A percentile compares a stretch with the other conserved stretches of the same genome.
These are phyloP conservation scores for Musa schizocarpa DNA, from an alignment of 176 grass and related monocot genomes.

Conservation along the genomic window DNA sequence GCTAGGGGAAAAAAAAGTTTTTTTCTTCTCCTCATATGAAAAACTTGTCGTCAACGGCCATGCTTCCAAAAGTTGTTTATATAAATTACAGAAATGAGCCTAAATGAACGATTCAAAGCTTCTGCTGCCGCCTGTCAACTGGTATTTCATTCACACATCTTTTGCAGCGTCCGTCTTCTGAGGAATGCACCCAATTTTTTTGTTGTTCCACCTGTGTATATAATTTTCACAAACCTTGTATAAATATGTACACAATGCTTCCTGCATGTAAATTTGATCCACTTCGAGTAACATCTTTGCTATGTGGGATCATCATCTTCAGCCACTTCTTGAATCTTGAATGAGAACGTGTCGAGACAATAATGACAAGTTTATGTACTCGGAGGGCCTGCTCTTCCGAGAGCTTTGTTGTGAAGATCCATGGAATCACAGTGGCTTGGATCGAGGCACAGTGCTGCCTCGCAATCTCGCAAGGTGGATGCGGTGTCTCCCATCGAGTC, in stretches of 20 bases:
- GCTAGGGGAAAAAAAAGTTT: too few species aligned
- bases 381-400: conserved; percentile 24
- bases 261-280: background rate
- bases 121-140: background rate
- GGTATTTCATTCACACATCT: conserved; percentile 1
- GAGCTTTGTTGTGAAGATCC: conserved; percentile 69
- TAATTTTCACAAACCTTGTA: background rate
- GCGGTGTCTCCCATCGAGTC: conserved; percentile 56
- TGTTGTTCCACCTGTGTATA: background rate
- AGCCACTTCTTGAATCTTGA: background rate
- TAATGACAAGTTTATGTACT: conserved; percentile 1
- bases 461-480: conserved; percentile 57
- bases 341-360: background rate
- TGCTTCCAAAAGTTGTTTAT: too few species aligned
- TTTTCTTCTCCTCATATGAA: too few species aligned
- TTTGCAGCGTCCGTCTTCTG: background rate
- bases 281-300: background rate
- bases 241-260: conserved; percentile 2
- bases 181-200: background rate
- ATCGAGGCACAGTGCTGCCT: conserved; percentile 79
- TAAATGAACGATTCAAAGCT: background rate
- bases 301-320: background rate
- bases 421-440: conserved; percentile 65
- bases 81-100: background rate
- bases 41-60: too few species aligned